phyloP scores from a whole-genome alignment of 2,329 filamentous ascomycete genomes.

The Remersonia thermophila region DNA sequence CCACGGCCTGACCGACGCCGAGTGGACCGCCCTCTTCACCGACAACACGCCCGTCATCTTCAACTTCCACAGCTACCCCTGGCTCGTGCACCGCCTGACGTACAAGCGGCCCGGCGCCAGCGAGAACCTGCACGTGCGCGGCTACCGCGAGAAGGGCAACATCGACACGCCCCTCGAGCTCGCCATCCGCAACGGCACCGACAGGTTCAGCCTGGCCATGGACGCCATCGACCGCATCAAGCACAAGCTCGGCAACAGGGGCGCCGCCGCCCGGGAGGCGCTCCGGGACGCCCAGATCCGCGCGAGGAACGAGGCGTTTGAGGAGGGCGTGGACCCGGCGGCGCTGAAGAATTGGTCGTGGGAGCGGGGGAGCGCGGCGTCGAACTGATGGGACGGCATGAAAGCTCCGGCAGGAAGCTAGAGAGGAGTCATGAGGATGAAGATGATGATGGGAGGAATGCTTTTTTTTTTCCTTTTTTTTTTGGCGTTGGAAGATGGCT shows the following conservation, averaged over 20 bases:
- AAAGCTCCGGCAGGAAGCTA: too few species aligned
- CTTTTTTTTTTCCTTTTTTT: too few species aligned
- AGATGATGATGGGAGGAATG: too few species aligned
- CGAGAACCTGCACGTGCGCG: slow-evolving; percentile 58
- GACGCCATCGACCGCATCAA: slow-evolving; percentile 59
- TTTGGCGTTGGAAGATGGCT: too few species aligned
- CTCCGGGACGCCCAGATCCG: slow-evolving; percentile 53
- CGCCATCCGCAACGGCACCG: slow-evolving; percentile 64
- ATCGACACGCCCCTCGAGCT: slow-evolving; percentile 72
- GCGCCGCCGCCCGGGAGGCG: slow-evolving; percentile 47
- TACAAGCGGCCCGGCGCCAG: slow-evolving; percentile 58
- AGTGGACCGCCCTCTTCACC: slow-evolving; percentile 62
- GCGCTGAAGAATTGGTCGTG: slow-evolving; percentile 55
- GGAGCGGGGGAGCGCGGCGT: slow-evolving; percentile 17
- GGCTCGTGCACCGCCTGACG: slow-evolving; percentile 64
- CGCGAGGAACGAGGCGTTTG: slow-evolving; percentile 52
- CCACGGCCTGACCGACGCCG: slow-evolving; percentile 54
- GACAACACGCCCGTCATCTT: slow-evolving; percentile 61
- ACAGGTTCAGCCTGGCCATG: slow-evolving; percentile 66
- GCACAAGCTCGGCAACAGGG: slow-evolving; percentile 48
- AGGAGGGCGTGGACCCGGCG: slow-evolving; percentile 57
- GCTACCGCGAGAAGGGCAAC: slow-evolving; percentile 74
- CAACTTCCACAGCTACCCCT: slow-evolving; percentile 78
- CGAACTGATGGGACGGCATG: neutral
- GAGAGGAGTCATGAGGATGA: too few species aligned